These are phyloP conservation scores for Sporothrix humicola DNA, from an alignment of 2,329 filamentous ascomycete species.

Conservation along the genomic window DNA sequence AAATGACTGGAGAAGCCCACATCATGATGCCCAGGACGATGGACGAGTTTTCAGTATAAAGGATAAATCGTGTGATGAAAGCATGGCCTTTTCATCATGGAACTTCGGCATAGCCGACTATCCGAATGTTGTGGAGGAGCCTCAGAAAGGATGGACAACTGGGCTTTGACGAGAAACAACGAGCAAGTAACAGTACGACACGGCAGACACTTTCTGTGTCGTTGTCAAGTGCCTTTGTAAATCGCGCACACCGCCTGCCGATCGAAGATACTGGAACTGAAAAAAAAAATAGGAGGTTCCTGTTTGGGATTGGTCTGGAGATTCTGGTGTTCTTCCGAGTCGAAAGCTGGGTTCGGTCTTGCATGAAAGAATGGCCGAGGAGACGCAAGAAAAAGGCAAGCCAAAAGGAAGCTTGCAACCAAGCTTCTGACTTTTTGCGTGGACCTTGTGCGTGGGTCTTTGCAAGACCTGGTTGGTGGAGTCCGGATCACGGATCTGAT, in stretches of 20 bases:
- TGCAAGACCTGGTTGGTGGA: conserved; percentile 13
- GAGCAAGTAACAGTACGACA: conserved; percentile 5
- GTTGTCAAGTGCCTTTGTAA: conserved; percentile 4
- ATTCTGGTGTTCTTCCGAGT: not conserved
- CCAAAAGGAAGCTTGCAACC: not conserved
- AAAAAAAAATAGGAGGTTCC: not conserved
- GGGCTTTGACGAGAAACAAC: not conserved
- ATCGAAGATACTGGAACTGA: not conserved
- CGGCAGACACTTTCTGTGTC: not conserved
- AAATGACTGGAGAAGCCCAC: not conserved
- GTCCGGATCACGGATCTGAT: not conserved
- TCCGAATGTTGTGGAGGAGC: not conserved
- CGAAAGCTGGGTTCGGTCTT: conserved; percentile 4
- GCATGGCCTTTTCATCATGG: not conserved
- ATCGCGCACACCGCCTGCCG: conserved; percentile 11
- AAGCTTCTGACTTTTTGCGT: not conserved
- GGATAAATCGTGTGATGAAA: not conserved
- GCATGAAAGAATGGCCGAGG: not conserved
- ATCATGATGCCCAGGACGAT: not conserved
- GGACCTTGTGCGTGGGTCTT: not conserved
- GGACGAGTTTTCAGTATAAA: not conserved
- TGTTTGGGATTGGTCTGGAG: not conserved
- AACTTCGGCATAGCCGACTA: conserved; percentile 4
- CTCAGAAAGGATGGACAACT: not conserved
- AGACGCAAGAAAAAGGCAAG: not conserved